Evolutionary conservation across 2,329 filamentous ascomycete species (phyloP).

Genomic region (Bipolaris zeicola): DNA sequence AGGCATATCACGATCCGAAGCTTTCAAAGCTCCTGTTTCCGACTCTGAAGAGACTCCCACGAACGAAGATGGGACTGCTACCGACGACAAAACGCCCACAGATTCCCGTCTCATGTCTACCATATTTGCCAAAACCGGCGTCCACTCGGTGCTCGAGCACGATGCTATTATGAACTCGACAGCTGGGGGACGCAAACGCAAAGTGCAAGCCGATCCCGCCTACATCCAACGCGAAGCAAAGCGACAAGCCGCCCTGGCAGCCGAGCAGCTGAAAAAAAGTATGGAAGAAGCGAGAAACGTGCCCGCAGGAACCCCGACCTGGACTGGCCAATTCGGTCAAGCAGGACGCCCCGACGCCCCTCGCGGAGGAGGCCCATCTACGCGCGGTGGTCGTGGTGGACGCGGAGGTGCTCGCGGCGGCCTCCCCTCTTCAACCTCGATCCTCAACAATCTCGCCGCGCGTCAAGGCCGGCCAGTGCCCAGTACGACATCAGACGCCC

Average conservation of each 20-base stretch:
- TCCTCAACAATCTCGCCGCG: constrained; percentile 52
- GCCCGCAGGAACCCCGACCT: constrained; percentile 85
- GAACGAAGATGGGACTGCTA: constrained; percentile 17
- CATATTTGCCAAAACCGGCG: constrained; percentile 83
- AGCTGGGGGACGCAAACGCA: constrained; percentile 60
- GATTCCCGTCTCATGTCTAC: constrained; percentile 79
- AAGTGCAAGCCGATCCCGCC: constrained; percentile 73
- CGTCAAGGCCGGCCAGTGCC: constrained; percentile 45
- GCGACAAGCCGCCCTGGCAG: constrained; percentile 77
- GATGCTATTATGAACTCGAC: constrained; percentile 74
- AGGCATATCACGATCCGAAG: constrained; percentile 53
- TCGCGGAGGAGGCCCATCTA: constrained; percentile 42
- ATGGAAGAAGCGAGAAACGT: constrained; percentile 73
- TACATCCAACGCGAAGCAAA: constrained; percentile 84
- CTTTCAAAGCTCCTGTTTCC: constrained; percentile 43
- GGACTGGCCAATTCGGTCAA: constrained; percentile 85
- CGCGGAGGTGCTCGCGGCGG: constrained; percentile 44
- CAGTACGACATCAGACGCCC: constrained; percentile 8
- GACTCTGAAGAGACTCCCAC: constrained; percentile 33
- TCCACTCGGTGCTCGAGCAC: constrained; percentile 92
- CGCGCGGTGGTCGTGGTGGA: constrained; percentile 50
- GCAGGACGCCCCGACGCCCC: constrained; percentile 66
- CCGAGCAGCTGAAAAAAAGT: constrained; percentile 73
- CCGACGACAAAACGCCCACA: constrained; percentile 20
- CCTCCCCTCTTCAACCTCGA: constrained; percentile 49